Conservation (phyloP, 1,284 basidiomycete genomes). For the Ganoderma sp. region DNA sequence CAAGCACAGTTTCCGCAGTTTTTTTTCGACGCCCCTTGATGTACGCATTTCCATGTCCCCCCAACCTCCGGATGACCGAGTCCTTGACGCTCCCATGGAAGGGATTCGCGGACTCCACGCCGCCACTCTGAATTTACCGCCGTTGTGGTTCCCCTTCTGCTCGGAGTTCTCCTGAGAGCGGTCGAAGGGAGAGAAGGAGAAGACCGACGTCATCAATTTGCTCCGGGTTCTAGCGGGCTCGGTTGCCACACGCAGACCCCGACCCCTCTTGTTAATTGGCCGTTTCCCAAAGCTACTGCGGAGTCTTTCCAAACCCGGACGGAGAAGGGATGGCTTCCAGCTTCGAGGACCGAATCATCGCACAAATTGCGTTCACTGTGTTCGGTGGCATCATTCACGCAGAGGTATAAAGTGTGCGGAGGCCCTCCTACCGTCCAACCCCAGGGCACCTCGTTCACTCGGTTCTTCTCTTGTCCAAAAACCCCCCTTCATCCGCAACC, state of each 20-base stretch:
- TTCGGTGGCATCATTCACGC: not conserved
- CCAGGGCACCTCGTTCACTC: slow-evolving; percentile 1
- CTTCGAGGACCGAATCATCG: not conserved
- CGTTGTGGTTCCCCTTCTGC: not conserved
- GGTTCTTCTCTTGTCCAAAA: not conserved
- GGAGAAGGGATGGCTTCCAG: not conserved
- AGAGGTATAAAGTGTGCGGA: slow-evolving; percentile 1
- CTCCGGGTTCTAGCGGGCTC: not conserved
- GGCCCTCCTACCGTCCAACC: not conserved
- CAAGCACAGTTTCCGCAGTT: not conserved
- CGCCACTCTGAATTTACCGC: not conserved
- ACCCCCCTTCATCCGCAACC: not conserved
- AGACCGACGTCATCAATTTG: not conserved
- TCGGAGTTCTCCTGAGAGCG: not conserved
- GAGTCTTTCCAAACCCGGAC: not conserved
- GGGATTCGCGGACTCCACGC: not conserved
- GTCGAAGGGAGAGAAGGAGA: not conserved
- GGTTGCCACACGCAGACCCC: not conserved
- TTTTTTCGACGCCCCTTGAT: not conserved
- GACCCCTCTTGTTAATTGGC: not conserved
- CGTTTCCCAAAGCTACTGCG: not conserved
- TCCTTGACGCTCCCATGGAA: not conserved
- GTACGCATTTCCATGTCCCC: not conserved
- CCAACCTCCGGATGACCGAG: not conserved
- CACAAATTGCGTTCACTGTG: not conserved